These are phyloP conservation scores for Pterulicium gracile DNA, from an alignment of 1,284 basidiomycete genomes.

Conservation along the genomic window DNA sequence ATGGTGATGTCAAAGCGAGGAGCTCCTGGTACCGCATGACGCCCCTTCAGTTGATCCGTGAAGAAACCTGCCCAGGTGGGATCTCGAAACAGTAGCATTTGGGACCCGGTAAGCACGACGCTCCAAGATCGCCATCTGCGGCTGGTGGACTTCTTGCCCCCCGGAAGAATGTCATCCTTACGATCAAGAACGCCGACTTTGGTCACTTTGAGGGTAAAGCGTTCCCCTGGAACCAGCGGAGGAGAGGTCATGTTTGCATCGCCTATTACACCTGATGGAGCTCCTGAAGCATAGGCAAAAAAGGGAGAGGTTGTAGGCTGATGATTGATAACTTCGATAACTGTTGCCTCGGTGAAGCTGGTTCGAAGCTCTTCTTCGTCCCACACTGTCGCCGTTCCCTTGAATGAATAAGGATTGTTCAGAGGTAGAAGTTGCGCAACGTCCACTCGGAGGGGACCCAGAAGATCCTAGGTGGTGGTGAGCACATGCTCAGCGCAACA, in stretches of 20 bases:
- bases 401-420: conserved; percentile 66
- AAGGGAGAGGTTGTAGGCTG: conserved; percentile 30
- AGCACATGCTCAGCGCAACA: conserved; percentile 8
- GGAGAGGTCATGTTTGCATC: conserved; percentile 13
- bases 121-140: conserved; percentile 88
- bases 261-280: conserved; percentile 18
- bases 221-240: conserved; percentile 18
- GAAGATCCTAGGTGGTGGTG: conserved; percentile 38
- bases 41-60: conserved; percentile 35
- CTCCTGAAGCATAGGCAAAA: conserved; percentile 34
- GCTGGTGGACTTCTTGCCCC: conserved; percentile 64
- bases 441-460: conserved; percentile 70
- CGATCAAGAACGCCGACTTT: conserved; percentile 78
- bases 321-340: conserved; percentile 43
- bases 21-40: conserved; percentile 23
- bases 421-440: conserved; percentile 54
- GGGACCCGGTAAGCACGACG: conserved; percentile 82
- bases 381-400: conserved; percentile 63
- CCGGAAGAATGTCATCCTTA: conserved; percentile 74
- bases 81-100: conserved; percentile 90
- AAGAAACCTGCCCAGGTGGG: conserved; percentile 54
- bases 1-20: neutral
- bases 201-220: conserved; percentile 59
- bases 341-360: conserved; percentile 58
- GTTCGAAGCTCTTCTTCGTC: conserved; percentile 58